Evolutionary conservation across 2,329 filamentous ascomycete genomes (phyloP), one percentile per base, ranked within the genome.

Genomic region (Fonsecaea pedrosoi): DNA sequence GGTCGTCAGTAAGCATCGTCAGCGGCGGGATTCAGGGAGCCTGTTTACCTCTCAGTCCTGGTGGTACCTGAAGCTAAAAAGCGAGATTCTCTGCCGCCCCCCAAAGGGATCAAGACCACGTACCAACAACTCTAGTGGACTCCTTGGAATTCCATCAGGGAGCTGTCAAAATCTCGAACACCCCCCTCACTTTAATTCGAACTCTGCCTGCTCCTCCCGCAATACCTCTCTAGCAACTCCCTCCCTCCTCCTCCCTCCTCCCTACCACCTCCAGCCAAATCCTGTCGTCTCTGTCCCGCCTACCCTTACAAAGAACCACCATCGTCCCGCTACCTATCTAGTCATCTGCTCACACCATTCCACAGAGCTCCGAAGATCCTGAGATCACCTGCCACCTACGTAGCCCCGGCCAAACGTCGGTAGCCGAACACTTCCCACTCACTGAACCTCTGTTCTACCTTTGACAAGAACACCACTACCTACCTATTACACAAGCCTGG

Each of bases 61-160:
- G 48, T 54, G 42, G 62, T 64, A 64, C 62, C 62, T 64, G 62
- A 54, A 64, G 59, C 54, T 64, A 57, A 59, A 64, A 64, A 57
- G 18, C 62, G 30, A 42, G 34, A 63, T 64, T 40, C 54, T 64
- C 59, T 50, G 38, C 53, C 57, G 48, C 62, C 50, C 45, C 32
- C 15, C 25, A 30, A 45, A 56, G 18, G 55, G 6, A n/a, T 34
- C 21, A 18, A 42, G 54, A 35, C 15, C 32, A 25, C 40, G 25
- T 18, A 45, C 13, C 57, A 35, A 30, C 37, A 34, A 48, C 37
- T 60, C 57, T 60, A 45, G 57, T 42, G 40, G 40, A 37, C 40
- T 60, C 57, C 45, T 18, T 60, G 12, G 57, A 42, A 60, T 60
- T 60, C 57, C 57, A 48, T 60, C 42, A 40, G 18, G 25, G 7